phyloP scores from a whole-genome alignment of 208 protist genomes.

The Blechomonas ayalai region DNA sequence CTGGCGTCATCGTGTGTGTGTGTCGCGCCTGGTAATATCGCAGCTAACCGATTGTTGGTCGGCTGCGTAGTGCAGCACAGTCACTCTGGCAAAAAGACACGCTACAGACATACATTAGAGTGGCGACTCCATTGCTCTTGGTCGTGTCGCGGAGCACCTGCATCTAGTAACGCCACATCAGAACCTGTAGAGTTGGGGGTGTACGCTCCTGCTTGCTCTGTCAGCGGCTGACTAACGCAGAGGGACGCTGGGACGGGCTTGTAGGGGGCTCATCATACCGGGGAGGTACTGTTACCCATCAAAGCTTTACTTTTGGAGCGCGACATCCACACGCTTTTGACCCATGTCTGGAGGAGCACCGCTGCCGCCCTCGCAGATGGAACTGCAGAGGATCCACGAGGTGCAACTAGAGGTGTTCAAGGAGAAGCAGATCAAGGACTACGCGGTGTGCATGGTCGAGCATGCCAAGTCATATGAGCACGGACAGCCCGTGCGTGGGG shows the following conservation, averaged over 20 bases:
- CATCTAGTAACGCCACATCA: too few relatives aligned
- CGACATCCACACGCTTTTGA: not conserved
- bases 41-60: constrained; percentile 1
- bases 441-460: constrained; percentile 77
- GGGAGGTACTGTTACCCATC: too few relatives aligned
- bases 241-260: too few relatives aligned
- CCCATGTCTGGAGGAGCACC: constrained; percentile 77
- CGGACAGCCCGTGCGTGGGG: constrained; percentile 67
- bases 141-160: too few relatives aligned
- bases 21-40: not conserved
- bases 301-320: too few relatives aligned
- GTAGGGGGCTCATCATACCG: too few relatives aligned
- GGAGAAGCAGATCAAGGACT: constrained; percentile 80
- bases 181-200: too few relatives aligned
- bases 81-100: too few relatives aligned
- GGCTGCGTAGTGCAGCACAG: not conserved
- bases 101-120: too few relatives aligned
- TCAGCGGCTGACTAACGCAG: too few relatives aligned
- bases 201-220: too few relatives aligned
- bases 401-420: constrained; percentile 88
- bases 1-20: not conserved
- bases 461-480: constrained; percentile 83
- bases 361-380: constrained; percentile 71
- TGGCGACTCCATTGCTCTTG: too few relatives aligned
- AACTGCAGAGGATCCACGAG: constrained; percentile 64